phyloP scores from a whole-genome alignment of 495 filamentous ascomycete genomes.

The Hypoxylon intermedium region DNA sequence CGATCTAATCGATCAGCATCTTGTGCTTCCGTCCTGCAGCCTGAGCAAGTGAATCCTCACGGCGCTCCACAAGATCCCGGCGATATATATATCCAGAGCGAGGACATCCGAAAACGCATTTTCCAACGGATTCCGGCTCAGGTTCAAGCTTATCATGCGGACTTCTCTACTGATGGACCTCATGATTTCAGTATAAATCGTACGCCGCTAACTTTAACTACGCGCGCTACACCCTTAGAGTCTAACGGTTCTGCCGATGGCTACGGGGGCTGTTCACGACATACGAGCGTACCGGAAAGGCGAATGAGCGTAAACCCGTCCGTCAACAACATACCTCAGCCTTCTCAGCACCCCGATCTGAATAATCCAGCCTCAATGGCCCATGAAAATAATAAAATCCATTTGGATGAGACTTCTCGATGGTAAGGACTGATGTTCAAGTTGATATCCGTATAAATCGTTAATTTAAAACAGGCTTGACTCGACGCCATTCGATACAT shows the following conservation, averaged over 20 bases:
- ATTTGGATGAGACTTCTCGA: conserved; percentile 39
- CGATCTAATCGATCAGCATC: conserved; percentile 22
- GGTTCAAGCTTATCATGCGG: conserved; percentile 13
- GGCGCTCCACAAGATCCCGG: conserved; percentile 42
- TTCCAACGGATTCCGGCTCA: conserved; percentile 31
- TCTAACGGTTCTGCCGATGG: conserved; percentile 34
- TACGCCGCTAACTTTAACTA: conserved; percentile 2
- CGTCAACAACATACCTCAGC: conserved; percentile 13
- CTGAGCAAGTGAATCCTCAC: conserved; percentile 33
- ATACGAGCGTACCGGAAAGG: conserved; percentile 12
- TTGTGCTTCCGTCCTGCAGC: conserved; percentile 12
- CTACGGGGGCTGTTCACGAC: conserved; percentile 15
- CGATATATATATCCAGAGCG: conserved; percentile 42
- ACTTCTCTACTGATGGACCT: conserved; percentile 15
- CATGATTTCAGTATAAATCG: conserved; percentile 15
- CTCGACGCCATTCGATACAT: conserved; percentile 38
- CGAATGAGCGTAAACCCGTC: conserved; percentile 14
- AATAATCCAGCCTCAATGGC: conserved; percentile 9
- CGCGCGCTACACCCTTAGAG: conserved; percentile 21
- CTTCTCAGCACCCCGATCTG: conserved; percentile 11
- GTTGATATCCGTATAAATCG: background rate
- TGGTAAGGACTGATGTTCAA: conserved; percentile 26
- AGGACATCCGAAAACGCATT: conserved; percentile 40
- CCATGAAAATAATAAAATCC: conserved; percentile 13
- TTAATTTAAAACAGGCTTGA: conserved; percentile 38